These are phyloP conservation scores for Scorias spongiosa DNA, from an alignment of 2,329 filamentous ascomycete species.

Conservation along the genomic window DNA sequence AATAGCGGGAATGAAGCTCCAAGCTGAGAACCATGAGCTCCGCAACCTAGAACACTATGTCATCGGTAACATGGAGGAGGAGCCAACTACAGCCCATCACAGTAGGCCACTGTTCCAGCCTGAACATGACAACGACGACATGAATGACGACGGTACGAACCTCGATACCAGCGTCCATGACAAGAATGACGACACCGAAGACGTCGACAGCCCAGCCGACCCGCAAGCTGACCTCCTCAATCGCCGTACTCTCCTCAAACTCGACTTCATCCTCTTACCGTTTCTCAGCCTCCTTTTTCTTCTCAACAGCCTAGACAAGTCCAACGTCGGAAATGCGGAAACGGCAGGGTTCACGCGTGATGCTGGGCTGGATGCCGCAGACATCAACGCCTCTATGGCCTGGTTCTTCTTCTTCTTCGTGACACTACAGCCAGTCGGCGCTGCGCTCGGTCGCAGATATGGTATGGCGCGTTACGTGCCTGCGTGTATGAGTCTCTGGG, in stretches of 20 bases:
- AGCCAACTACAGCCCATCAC: not conserved
- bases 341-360: slow-evolving; percentile 45
- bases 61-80: not conserved
- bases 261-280: slow-evolving; percentile 35
- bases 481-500: slow-evolving; percentile 40
- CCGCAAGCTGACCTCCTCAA: not conserved
- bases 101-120: too few species aligned
- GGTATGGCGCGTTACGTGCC: slow-evolving; percentile 42
- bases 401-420: slow-evolving; percentile 46
- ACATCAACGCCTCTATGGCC: slow-evolving; percentile 41
- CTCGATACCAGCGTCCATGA: too few species aligned
- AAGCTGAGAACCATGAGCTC: not conserved
- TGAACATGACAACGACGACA: too few species aligned
- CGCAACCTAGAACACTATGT: not conserved
- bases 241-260: slow-evolving; percentile 28
- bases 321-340: slow-evolving; percentile 40
- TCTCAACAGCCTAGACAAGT: slow-evolving; percentile 38
- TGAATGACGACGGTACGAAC: too few species aligned
- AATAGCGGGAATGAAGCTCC: not conserved
- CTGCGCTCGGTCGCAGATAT: slow-evolving; percentile 42
- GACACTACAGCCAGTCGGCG: slow-evolving; percentile 40
- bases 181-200: too few species aligned
- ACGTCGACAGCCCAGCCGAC: too few species aligned
- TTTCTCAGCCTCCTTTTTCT: slow-evolving; percentile 38
- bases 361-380: slow-evolving; percentile 35